These are phyloP conservation scores for Alternaria consortialis DNA, from an alignment of 2,329 filamentous ascomycete genomes.

Conservation along the genomic window DNA sequence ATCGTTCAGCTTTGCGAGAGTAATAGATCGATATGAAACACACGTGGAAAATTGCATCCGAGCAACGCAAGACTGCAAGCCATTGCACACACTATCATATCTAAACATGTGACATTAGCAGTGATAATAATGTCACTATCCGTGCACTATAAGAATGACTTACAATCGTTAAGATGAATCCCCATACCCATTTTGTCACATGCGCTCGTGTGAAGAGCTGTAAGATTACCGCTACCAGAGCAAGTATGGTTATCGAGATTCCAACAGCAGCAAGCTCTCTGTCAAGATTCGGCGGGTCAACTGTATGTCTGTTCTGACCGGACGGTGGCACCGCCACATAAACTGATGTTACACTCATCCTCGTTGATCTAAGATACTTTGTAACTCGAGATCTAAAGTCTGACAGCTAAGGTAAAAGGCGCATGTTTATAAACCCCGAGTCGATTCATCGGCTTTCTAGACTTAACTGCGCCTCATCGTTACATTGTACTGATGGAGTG, in stretches of 20 bases:
- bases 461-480: not conserved
- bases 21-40: not conserved
- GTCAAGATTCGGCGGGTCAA: not conserved
- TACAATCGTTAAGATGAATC: not conserved
- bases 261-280: not conserved
- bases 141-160: not conserved
- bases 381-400: not conserved
- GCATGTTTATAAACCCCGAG: not conserved
- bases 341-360: not conserved
- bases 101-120: not conserved
- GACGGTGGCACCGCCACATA: not conserved
- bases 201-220: not conserved
- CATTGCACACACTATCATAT: slow-evolving; percentile 1
- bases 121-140: not conserved
- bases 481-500: not conserved
- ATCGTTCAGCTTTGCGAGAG: not conserved
- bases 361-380: not conserved
- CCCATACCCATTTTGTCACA: not conserved
- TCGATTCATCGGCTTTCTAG: not conserved
- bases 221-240: not conserved
- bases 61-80: not conserved
- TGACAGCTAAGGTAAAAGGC: not conserved
- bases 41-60: slow-evolving; percentile 1
- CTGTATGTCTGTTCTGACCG: not conserved
- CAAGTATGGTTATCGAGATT: not conserved